Base-by-base conservation (phyloP, 805 yeast species). In the Zygosaccharomyces pseudorouxii region DNA sequence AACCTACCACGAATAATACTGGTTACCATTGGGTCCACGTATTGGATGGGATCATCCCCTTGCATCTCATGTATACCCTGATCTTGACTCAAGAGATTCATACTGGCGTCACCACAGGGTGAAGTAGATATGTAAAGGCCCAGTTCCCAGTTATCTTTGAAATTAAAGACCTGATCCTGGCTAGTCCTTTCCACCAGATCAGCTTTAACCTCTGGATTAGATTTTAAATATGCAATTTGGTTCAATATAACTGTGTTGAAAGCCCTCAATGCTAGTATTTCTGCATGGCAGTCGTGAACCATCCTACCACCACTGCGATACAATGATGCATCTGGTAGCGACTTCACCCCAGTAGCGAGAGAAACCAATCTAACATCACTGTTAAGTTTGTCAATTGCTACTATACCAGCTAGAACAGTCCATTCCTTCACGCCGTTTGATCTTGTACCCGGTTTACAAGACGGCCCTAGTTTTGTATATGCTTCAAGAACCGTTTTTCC, bases 221-320 rank as follows among this genome's bases (percentile, higher is more conserved):
- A 22, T n/a, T 35, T 29, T 42, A 45, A 27, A 8, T 36, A 30
- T 7, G 47, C 38, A 38, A 77, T 71, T 51, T 82, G 82, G 12
- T 77, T 68, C 19, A 88, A 48, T 18, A 87, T 54, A 45, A 71
- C 75, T 55, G 77, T 65, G 56, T 90, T 90, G 60, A 92, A 80
- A 1, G 81, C 78, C 23, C 98, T 68, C 0, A 90, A 49, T 0
- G 85, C 78, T 12, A 93, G 67, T 1, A 89, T 77, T 60, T 92
- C 99, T 0, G 98, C 97, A 69, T 92, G 99, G 63, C 82, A 72
- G 64, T 92, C 98, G 59, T 92, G 98, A 0, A 92, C 70, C 7
- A 89, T 64, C 14, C 64, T 60, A 0, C 98, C 97, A 0, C 70
- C 48, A 42, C 69, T 68, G 3, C 62, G 52, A 2, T 69, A 47